Evolutionary conservation across 345 rosid species (phyloP).

Genomic region (Geranium rotundifolium): DNA sequence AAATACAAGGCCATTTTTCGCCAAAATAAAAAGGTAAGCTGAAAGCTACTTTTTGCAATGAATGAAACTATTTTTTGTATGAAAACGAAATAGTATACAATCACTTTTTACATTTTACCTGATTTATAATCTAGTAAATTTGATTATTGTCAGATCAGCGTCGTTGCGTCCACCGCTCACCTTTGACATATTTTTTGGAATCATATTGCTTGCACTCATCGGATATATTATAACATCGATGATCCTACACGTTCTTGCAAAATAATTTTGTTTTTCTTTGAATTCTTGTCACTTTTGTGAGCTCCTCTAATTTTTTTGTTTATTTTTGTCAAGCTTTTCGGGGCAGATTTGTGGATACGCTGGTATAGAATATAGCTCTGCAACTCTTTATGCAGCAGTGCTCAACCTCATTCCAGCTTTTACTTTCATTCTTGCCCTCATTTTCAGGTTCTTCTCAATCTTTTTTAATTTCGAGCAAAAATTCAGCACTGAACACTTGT

Average conservation of each 20-base stretch:
- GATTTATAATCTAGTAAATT: too few relatives aligned
- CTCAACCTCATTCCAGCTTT: constrained; percentile 38
- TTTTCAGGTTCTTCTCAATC: constrained; percentile 23
- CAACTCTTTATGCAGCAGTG: constrained; percentile 37
- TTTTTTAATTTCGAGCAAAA: too few relatives aligned
- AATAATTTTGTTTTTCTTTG: not conserved
- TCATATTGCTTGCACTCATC: constrained; percentile 19
- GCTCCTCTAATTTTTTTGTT: too few relatives aligned
- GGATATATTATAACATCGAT: constrained; percentile 3
- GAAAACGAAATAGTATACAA: too few relatives aligned
- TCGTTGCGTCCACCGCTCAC: constrained; percentile 14
- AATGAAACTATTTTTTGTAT: too few relatives aligned
- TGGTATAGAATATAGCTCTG: constrained; percentile 31
- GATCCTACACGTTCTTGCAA: too few relatives aligned
- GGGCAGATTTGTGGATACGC: constrained; percentile 24
- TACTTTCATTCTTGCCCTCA: constrained; percentile 31
- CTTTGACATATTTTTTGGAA: constrained; percentile 9
- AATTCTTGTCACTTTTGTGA: not conserved
- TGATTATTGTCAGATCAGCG: constrained; percentile 11
- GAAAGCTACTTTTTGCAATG: too few relatives aligned
- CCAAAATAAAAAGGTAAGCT: too few relatives aligned
- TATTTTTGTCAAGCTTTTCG: constrained; percentile 13
- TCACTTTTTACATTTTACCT: too few relatives aligned
- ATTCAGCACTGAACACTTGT: too few relatives aligned
- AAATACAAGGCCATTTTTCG: too few relatives aligned